Evolutionary conservation across 2,329 filamentous ascomycete species (phyloP), one percentile per base, ranked within the genome.

Genomic region (Metarhizium brunneum): DNA sequence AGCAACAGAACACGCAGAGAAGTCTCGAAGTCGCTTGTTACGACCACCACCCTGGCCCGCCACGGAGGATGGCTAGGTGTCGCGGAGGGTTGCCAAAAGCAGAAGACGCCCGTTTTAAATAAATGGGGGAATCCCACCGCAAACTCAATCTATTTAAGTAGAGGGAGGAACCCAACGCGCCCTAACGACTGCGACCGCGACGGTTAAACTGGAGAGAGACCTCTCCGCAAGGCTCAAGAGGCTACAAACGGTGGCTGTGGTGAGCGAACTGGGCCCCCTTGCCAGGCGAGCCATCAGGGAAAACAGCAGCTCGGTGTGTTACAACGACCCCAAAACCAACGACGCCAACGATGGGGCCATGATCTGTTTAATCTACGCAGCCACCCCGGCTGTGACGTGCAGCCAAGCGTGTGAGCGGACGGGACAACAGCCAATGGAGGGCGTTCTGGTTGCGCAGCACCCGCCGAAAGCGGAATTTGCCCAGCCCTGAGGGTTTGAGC

Each of bases 391-490:
- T 48, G 45, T 48, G 45, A 48, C 45, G 45, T 48, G 45, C 45
- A 48, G 45, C 5, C 49, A 30, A n/a, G 25, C 29, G 36, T 10
- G 36, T 32, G 16, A 43, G 40, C 8, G 36, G n/a, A 30, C 13
- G 36, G 18, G 36, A 43, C 8, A 52, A 14, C 50, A 16, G 18
- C 50, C 36, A 40, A 52, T 52, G 49, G 32, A 6, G 11, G 14
- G 50, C 36, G 36, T 30, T 29, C 7, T 20, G 29, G 36, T 7
- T 25, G 29, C 40, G 8, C 42, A 50, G 20, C 18, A 36, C 4
- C 53, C 35, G 16, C 18, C 50, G 25, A 38, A 40, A 55, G 53
- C n/a, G 56, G 53, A 48, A 50, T 52, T 29, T 29, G 53, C 45
- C 53, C 54, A 55, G 55, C 53, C 36, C 30, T 50, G 45, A 32